These are phyloP conservation scores for Teunomyces lycoperdinae DNA, from an alignment of 805 yeast species.

Conservation along the genomic window DNA sequence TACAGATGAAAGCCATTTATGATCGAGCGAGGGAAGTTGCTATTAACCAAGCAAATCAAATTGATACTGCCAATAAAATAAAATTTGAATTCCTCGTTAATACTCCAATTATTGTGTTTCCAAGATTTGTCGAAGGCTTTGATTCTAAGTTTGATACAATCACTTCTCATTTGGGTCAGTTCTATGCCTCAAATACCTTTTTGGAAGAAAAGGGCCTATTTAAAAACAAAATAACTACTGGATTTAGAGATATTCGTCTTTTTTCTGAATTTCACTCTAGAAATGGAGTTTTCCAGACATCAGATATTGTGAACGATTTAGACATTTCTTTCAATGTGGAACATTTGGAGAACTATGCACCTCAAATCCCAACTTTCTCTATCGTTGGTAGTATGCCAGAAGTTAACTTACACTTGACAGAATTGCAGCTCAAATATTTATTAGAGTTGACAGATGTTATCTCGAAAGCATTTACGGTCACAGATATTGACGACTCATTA, in stretches of 20 bases:
- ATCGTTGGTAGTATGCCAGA: slow-evolving; percentile 62
- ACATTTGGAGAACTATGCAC: slow-evolving; percentile 41
- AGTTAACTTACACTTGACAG: slow-evolving; percentile 64
- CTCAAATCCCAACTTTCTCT: slow-evolving; percentile 45
- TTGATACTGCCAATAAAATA: slow-evolving; percentile 57
- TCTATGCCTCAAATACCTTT: slow-evolving; percentile 66
- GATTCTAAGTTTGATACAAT: slow-evolving; percentile 52
- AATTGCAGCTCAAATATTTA: slow-evolving; percentile 62
- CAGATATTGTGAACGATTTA: slow-evolving; percentile 64
- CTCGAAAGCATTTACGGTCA: slow-evolving; percentile 49
- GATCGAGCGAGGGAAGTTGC: slow-evolving; percentile 90
- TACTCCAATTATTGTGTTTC: slow-evolving; percentile 84
- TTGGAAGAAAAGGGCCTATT: slow-evolving; percentile 19
- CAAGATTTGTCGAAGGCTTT: slow-evolving; percentile 48
- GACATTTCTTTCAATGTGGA: slow-evolving; percentile 62
- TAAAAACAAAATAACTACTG: slow-evolving; percentile 60
- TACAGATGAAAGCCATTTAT: slow-evolving; percentile 82
- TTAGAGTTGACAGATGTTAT: slow-evolving; percentile 54
- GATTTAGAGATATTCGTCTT: slow-evolving; percentile 70
- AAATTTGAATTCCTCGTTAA: slow-evolving; percentile 68
- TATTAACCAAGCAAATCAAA: slow-evolving; percentile 70
- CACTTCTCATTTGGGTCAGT: slow-evolving; percentile 77
- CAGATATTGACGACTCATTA: slow-evolving; percentile 36
- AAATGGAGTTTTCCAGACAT: slow-evolving; percentile 43
- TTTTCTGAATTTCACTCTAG: slow-evolving; percentile 54